These are phyloP conservation scores for Westerdykella aurantiaca DNA, from an alignment of 2,329 filamentous ascomycete genomes.

Conservation along the genomic window DNA sequence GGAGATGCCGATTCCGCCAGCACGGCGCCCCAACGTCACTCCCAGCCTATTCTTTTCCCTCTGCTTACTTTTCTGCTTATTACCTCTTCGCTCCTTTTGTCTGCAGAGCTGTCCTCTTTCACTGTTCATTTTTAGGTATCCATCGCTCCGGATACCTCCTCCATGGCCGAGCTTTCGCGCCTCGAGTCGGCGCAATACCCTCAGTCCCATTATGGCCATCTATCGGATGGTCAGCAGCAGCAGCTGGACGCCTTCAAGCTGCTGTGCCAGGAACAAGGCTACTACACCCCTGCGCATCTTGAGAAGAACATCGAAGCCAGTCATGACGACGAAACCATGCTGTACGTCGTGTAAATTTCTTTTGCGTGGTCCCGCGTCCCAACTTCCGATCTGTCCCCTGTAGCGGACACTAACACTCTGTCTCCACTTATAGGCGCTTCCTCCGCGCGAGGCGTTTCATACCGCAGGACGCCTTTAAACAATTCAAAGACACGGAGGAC, in stretches of 20 bases:
- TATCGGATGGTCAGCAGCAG: slow-evolving; percentile 62
- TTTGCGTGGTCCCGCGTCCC: not conserved
- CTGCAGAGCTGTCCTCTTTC: not conserved
- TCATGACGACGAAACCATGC: slow-evolving; percentile 67
- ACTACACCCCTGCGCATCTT: slow-evolving; percentile 49
- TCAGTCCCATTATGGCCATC: slow-evolving; percentile 72
- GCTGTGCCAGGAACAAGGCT: slow-evolving; percentile 58
- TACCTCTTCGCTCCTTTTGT: not conserved
- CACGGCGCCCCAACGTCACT: slow-evolving; percentile 14
- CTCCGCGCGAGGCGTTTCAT: slow-evolving; percentile 79
- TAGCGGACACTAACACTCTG: slow-evolving; percentile 17
- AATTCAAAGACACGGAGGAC: slow-evolving; percentile 83
- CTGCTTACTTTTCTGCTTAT: not conserved
- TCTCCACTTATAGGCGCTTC: slow-evolving; percentile 58
- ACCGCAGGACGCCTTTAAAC: slow-evolving; percentile 67
- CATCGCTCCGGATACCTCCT: slow-evolving; percentile 3
- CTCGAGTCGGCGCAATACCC: slow-evolving; percentile 55
- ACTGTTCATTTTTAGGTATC: not conserved
- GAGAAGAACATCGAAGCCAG: slow-evolving; percentile 42
- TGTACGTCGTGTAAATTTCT: slow-evolving; percentile 46
- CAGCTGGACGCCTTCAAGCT: slow-evolving; percentile 68
- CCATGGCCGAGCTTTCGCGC: slow-evolving; percentile 32
- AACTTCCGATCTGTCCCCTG: slow-evolving; percentile 4
- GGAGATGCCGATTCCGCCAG: too few relatives aligned
- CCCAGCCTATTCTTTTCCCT: not conserved